A percentile compares a stretch with the other conserved stretches of the same genome.
phyloP scores from a whole-genome alignment of 305 asterid genomes.

The Solanum hybrid region DNA sequence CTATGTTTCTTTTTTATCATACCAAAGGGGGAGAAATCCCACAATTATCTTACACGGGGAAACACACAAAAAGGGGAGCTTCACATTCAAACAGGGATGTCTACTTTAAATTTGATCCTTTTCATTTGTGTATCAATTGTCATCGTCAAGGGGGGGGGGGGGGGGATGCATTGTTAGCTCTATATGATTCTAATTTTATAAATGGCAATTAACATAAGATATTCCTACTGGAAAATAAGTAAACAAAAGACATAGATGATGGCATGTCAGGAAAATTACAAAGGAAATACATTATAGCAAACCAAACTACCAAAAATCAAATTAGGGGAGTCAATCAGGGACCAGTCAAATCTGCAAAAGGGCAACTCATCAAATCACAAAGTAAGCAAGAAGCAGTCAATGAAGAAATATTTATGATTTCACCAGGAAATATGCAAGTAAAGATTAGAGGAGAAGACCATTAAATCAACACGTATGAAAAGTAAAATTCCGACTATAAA shows the following conservation, averaged over 20 bases:
- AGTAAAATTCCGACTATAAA: no score
- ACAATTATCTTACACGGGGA: background rate
- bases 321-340: no score
- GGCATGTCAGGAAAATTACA: background rate
- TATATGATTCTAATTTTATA: no score
- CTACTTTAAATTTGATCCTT: background rate
- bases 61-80: background rate
- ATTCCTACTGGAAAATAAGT: background rate
- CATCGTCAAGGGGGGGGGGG: background rate
- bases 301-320: background rate
- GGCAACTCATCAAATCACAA: no score
- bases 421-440: no score
- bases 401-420: no score
- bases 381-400: no score
- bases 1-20: background rate
- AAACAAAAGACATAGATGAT: background rate
- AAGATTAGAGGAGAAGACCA: no score
- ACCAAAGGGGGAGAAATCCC: no score
- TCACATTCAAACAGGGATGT: background rate
- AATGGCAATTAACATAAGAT: background rate
- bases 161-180: background rate
- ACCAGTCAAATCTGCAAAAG: background rate
- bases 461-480: no score
- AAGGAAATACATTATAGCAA: background rate
- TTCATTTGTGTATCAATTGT: no score